phyloP scores from a whole-genome alignment of 768 basidiomycete genomes.

The Tubosaeta sp. region DNA sequence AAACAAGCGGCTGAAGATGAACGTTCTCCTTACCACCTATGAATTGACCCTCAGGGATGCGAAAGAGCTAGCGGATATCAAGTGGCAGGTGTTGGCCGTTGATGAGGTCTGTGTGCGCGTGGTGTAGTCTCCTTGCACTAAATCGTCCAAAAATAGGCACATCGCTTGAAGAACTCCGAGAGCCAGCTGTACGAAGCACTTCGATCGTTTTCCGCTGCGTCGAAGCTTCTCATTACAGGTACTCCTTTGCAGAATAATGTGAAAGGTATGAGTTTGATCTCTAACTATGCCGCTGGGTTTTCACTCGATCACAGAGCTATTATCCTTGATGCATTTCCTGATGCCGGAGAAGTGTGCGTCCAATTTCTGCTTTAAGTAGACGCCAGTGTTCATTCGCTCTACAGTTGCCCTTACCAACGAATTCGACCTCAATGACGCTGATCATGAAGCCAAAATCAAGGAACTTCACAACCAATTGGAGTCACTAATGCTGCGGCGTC shows the following conservation, averaged over 20 bases:
- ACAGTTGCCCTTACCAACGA: constrained; percentile 89
- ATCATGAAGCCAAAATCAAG: constrained; percentile 94
- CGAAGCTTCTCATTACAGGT: constrained; percentile 95
- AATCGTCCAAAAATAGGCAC: constrained; percentile 54
- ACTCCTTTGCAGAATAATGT: constrained; percentile 99
- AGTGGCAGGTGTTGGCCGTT: constrained; percentile 95
- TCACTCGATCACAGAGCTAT: constrained; percentile 56
- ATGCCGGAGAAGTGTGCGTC: constrained; percentile 94
- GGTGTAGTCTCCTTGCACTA: constrained; percentile 5
- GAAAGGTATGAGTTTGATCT: constrained; percentile 60
- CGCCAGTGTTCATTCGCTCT: constrained; percentile 8
- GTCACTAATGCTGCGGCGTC: constrained; percentile 86
- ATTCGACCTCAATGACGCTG: constrained; percentile 89
- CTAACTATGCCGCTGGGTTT: constrained; percentile 7
- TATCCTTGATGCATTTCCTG: constrained; percentile 98
- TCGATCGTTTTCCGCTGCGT: constrained; percentile 80
- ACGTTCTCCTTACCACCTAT: constrained; percentile 95
- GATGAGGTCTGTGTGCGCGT: constrained; percentile 66
- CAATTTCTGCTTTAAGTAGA: background rate
- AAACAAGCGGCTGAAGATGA: constrained; percentile 92
- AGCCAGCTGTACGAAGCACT: constrained; percentile 96
- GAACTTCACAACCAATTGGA: constrained; percentile 92
- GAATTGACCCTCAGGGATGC: constrained; percentile 90
- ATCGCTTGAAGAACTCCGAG: constrained; percentile 97
- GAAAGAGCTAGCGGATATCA: constrained; percentile 85